phyloP scores from a whole-genome alignment of 2,329 filamentous ascomycete genomes.

The Hypoxylon rubiginosum region DNA sequence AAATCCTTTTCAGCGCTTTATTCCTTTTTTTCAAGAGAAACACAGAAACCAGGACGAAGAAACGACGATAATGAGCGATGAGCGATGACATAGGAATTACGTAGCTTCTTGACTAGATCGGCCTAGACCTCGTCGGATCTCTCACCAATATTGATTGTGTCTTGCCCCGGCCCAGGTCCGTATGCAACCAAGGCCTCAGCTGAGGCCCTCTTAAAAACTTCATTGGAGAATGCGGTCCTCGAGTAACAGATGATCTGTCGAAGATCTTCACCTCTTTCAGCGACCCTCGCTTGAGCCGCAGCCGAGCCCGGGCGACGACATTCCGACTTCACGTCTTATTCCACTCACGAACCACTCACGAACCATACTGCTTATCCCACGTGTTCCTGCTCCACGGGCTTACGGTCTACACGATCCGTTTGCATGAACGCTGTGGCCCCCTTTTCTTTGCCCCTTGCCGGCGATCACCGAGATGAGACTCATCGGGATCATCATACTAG shows the following conservation, averaged over 20 bases:
- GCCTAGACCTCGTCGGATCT: slow-evolving; percentile 31
- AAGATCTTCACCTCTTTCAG: slow-evolving; percentile 42
- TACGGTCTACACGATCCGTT: slow-evolving; percentile 14
- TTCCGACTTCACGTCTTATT: slow-evolving; percentile 35
- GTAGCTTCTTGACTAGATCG: slow-evolving; percentile 31
- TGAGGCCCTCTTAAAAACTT: slow-evolving; percentile 25
- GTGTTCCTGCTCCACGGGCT: slow-evolving; percentile 26
- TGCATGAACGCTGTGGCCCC: slow-evolving; percentile 22
- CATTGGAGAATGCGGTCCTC: slow-evolving; percentile 38
- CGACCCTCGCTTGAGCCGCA: slow-evolving; percentile 41
- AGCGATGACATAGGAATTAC: slow-evolving; percentile 22
- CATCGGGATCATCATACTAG: slow-evolving; percentile 10
- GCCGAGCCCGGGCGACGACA: slow-evolving; percentile 41
- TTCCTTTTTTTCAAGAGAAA: slow-evolving; percentile 3
- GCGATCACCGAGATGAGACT: slow-evolving; percentile 12
- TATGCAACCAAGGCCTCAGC: slow-evolving; percentile 39
- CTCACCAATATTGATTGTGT: slow-evolving; percentile 28
- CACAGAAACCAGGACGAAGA: not conserved
- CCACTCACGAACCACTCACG: slow-evolving; percentile 30
- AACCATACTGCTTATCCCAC: slow-evolving; percentile 39
- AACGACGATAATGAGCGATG: not conserved
- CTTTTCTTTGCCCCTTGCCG: slow-evolving; percentile 11
- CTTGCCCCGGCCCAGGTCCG: slow-evolving; percentile 22
- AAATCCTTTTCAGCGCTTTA: slow-evolving; percentile 1
- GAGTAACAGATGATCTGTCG: slow-evolving; percentile 39